Percentiles rank a stretch among this genome's conserved stretches.
phyloP scores from a whole-genome alignment of 169 alveolate species.

The Plasmodium cynomolgi region DNA sequence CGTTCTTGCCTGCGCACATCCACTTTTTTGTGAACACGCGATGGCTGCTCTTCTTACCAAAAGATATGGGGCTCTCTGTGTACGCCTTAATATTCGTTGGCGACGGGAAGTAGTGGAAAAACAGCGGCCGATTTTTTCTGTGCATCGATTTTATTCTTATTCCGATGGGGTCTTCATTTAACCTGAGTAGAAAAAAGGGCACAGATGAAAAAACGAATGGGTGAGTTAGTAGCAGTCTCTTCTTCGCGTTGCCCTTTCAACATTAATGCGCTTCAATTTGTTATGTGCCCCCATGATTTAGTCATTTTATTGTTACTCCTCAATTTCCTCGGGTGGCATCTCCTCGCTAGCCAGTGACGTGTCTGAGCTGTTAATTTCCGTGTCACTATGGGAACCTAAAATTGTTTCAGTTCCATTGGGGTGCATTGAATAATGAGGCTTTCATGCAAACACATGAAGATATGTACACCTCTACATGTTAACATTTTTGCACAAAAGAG shows the following conservation, averaged over 20 bases:
- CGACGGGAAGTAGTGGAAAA: conserved; percentile 71
- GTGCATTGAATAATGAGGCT: background rate
- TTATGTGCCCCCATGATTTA: background rate
- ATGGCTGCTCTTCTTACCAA: conserved; percentile 31
- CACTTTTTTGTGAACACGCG: background rate
- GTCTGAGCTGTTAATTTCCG: conserved; percentile 38
- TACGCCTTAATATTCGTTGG: conserved; percentile 68
- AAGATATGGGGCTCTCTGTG: conserved; percentile 70
- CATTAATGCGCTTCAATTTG: background rate
- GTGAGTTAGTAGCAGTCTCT: background rate
- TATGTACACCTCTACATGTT: background rate
- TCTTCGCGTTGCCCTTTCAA: background rate
- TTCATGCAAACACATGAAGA: background rate
- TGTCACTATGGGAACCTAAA: conserved; percentile 18
- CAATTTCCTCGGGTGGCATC: conserved; percentile 19
- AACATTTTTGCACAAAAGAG: background rate
- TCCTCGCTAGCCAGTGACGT: conserved; percentile 64
- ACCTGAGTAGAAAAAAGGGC: conserved; percentile 13
- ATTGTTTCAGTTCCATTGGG: conserved; percentile 2
- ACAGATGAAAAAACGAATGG: background rate
- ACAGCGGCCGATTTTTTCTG: conserved; percentile 65
- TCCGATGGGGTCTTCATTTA: conserved; percentile 61
- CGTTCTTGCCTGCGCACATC: background rate
- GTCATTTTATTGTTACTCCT: conserved; percentile 31
- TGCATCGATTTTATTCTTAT: conserved; percentile 63